Percentiles rank a stretch among this genome's conserved stretches.
phyloP scores from a whole-genome alignment of 129 eudicot species.

The Arctium minus region DNA sequence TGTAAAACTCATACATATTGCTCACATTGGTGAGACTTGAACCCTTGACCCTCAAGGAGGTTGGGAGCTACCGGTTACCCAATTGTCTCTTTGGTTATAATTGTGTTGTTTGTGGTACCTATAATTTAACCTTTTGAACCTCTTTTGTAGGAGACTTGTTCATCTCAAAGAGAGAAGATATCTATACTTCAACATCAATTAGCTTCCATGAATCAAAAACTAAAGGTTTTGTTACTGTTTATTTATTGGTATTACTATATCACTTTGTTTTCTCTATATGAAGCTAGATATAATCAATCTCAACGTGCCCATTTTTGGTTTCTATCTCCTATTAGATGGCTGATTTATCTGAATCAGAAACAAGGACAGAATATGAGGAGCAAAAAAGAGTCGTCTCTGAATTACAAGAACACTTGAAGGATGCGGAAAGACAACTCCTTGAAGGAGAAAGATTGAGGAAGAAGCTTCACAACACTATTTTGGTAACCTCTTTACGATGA shows the following conservation, averaged over 20 bases:
- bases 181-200: constrained; percentile 34
- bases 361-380: constrained; percentile 39
- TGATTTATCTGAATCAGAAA: constrained; percentile 42
- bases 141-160: constrained; percentile 40
- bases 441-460: constrained; percentile 58
- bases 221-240: constrained; percentile 32
- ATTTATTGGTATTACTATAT: neutral
- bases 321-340: constrained; percentile 33
- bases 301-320: neutral
- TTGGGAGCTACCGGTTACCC: no score
- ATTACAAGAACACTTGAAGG: constrained; percentile 43
- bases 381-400: constrained; percentile 34
- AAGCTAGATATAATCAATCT: neutral
- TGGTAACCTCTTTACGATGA: constrained; percentile 27
- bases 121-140: neutral
- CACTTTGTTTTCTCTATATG: neutral
- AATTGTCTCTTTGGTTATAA: neutral
- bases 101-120: neutral
- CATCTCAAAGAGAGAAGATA: constrained; percentile 39
- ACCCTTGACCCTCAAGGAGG: no score
- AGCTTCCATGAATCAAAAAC: constrained; percentile 37
- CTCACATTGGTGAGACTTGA: no score
- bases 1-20: no score
- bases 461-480: constrained; percentile 66
- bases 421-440: constrained; percentile 39